These are phyloP conservation scores for Oryza coarctata DNA, from an alignment of 176 grass and related monocot species.

Conservation along the genomic window DNA sequence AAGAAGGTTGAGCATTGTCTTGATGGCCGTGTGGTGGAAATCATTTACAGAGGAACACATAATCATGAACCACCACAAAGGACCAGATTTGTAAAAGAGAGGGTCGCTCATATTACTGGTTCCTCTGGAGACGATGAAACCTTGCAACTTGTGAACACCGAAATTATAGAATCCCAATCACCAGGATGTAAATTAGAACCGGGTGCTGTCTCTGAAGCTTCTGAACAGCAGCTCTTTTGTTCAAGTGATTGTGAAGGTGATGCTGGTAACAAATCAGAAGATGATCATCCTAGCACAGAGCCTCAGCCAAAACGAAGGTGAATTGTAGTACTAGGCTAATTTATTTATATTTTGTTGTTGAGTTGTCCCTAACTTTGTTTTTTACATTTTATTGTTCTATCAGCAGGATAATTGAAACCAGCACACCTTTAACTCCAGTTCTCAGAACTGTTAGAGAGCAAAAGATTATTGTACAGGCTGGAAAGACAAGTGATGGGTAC, in stretches of 20 bases:
- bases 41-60: slow-evolving; percentile 83
- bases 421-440: slow-evolving; percentile 52
- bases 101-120: slow-evolving; percentile 48
- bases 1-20: slow-evolving; percentile 89
- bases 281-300: slow-evolving; percentile 52
- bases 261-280: slow-evolving; percentile 59
- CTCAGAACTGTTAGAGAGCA: slow-evolving; percentile 79
- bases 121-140: slow-evolving; percentile 51
- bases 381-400: slow-evolving; percentile 28
- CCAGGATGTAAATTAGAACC: slow-evolving; percentile 48
- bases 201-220: slow-evolving; percentile 42
- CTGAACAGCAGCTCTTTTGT: slow-evolving; percentile 80
- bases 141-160: slow-evolving; percentile 55
- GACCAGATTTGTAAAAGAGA: slow-evolving; percentile 74
- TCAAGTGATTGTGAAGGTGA: slow-evolving; percentile 98
- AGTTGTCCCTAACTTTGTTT: slow-evolving; percentile 33
- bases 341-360: slow-evolving; percentile 26
- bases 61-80: slow-evolving; percentile 88
- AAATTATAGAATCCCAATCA: slow-evolving; percentile 59
- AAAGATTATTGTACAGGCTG: slow-evolving; percentile 83
- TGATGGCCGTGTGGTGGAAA: slow-evolving; percentile 74
- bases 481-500: slow-evolving; percentile 84
- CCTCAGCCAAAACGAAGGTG: slow-evolving; percentile 71
- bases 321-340: slow-evolving; percentile 22
- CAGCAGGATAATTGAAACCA: slow-evolving; percentile 57